phyloP scores from a whole-genome alignment of 2,329 filamentous ascomycete species.

The Talaromyces sp. region DNA sequence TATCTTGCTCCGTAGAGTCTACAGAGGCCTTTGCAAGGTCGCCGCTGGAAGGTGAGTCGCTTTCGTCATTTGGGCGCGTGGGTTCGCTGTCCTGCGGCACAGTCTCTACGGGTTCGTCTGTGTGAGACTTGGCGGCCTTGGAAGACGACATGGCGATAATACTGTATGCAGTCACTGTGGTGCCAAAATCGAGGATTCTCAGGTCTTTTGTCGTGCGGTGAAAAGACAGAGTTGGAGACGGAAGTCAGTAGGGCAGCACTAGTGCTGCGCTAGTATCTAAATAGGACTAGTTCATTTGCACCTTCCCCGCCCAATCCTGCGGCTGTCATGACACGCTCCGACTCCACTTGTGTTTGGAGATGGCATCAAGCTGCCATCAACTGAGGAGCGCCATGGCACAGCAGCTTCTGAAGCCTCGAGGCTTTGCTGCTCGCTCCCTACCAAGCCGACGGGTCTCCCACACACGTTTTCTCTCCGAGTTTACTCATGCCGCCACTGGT shows the following conservation, averaged over 20 bases:
- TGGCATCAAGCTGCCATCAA: background rate
- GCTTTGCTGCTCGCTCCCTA: background rate
- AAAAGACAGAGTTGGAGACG: background rate
- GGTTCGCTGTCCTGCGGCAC: background rate
- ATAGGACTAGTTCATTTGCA: background rate
- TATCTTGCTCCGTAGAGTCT: constrained; percentile 5
- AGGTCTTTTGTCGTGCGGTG: background rate
- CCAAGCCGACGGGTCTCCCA: background rate
- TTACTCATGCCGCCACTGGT: background rate
- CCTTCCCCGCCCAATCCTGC: background rate
- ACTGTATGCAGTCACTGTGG: background rate
- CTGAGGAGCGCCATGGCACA: background rate
- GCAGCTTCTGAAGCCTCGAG: constrained; percentile 3
- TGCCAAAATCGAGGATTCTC: background rate
- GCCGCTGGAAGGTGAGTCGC: background rate
- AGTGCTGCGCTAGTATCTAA: background rate
- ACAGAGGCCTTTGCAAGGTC: background rate
- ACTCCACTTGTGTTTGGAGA: background rate
- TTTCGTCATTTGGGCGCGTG: background rate
- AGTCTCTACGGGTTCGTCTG: background rate
- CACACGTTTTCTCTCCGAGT: constrained; percentile 2
- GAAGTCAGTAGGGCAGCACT: background rate
- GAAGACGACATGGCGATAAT: constrained; percentile 5
- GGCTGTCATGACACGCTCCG: background rate
- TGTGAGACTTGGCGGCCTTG: background rate